Evolutionary conservation across 345 rosid genomes (phyloP).

Genomic region (Capsella bursapastoris): DNA sequence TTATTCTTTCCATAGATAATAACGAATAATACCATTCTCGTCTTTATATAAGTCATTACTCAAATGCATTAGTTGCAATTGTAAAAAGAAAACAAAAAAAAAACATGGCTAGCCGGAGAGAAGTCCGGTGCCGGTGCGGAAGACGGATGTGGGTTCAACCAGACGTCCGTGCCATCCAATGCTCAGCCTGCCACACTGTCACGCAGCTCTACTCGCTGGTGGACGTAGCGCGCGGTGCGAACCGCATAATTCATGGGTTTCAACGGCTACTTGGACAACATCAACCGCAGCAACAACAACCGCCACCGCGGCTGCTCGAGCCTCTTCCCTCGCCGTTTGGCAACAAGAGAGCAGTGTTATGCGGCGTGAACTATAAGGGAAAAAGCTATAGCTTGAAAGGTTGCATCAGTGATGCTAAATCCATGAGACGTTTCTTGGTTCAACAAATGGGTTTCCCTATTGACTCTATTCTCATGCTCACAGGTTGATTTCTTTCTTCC

Average conservation of each 20-base stretch:
- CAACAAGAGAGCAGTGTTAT: conserved; percentile 66
- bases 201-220: conserved; percentile 43
- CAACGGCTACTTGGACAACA: conserved; percentile 39
- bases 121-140: conserved; percentile 60
- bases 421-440: conserved; percentile 60
- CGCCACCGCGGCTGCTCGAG: conserved; percentile 27
- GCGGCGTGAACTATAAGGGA: conserved; percentile 60
- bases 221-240: conserved; percentile 37
- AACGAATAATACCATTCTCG: conserved; percentile 21
- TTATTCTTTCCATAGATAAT: background rate
- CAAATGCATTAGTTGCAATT: background rate
- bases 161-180: conserved; percentile 47
- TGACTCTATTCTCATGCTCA: conserved; percentile 53
- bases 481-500: conserved; percentile 28
- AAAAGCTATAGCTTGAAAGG: conserved; percentile 58
- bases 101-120: conserved; percentile 51
- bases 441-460: conserved; percentile 57
- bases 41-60: conserved; percentile 25
- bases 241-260: conserved; percentile 37
- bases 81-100: background rate
- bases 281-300: conserved; percentile 18
- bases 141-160: conserved; percentile 52
- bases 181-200: conserved; percentile 52
- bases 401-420: conserved; percentile 61
- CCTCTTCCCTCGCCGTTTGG: conserved; percentile 49